phyloP scores from a whole-genome alignment of 2,329 filamentous ascomycete species.

The Penicillium expansum region DNA sequence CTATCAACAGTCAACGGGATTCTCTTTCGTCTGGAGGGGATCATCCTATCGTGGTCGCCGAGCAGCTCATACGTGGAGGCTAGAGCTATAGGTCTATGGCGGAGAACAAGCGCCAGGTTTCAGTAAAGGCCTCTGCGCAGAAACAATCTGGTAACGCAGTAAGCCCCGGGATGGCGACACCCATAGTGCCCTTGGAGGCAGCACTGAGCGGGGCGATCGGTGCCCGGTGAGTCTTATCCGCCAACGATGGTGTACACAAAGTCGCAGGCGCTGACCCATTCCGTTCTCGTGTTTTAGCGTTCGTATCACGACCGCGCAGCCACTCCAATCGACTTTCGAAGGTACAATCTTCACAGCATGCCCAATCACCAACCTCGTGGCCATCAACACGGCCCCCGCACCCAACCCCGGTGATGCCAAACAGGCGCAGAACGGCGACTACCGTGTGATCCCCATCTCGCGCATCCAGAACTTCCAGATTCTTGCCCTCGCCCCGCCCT shows the following conservation, averaged over 20 bases:
- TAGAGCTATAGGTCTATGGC: constrained; percentile 45
- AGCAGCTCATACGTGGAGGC: constrained; percentile 2
- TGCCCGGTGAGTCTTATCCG: constrained; percentile 51
- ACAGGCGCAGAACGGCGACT: constrained; percentile 51
- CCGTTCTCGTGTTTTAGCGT: constrained; percentile 43
- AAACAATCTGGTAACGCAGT: constrained; percentile 37
- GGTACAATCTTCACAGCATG: constrained; percentile 62
- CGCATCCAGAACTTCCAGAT: constrained; percentile 59
- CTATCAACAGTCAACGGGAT: background rate
- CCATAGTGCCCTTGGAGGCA: constrained; percentile 51
- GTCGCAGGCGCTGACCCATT: constrained; percentile 1
- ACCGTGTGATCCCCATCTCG: constrained; percentile 60
- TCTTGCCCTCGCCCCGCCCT: constrained; percentile 41
- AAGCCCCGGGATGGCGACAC: constrained; percentile 40
- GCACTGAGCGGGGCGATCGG: constrained; percentile 60
- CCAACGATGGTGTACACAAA: background rate
- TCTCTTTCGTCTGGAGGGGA: background rate
- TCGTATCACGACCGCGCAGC: constrained; percentile 55
- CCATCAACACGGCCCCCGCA: constrained; percentile 55
- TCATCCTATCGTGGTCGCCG: background rate
- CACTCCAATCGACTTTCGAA: constrained; percentile 53
- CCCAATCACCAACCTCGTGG: constrained; percentile 60
- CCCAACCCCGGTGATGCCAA: constrained; percentile 35
- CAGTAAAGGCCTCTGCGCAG: constrained; percentile 48
- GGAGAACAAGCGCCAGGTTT: constrained; percentile 58